These are phyloP conservation scores for Rubroboletus pulcherrimus DNA, from an alignment of 768 basidiomycete species.

Conservation along the genomic window DNA sequence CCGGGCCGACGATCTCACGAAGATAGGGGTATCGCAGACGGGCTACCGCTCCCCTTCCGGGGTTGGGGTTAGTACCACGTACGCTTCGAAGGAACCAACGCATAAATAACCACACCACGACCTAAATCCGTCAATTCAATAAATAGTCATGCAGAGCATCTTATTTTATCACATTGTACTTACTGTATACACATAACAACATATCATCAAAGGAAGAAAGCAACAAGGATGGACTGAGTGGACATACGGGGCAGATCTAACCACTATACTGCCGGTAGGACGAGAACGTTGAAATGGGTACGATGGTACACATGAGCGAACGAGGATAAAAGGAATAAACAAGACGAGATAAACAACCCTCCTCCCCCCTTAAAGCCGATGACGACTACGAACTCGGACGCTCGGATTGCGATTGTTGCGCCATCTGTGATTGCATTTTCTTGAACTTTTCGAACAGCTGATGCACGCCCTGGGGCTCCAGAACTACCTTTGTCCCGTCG, in stretches of 20 bases:
- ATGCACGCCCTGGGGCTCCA: conserved; percentile 49
- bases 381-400: conserved; percentile 12
- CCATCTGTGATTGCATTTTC: conserved; percentile 18
- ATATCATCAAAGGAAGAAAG: no score
- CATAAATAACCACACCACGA: no score
- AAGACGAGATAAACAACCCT: conserved; percentile 5
- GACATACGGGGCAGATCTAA: background rate
- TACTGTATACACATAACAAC: background rate
- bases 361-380: no score
- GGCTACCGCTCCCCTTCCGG: no score
- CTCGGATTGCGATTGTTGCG: conserved; percentile 9
- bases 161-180: background rate
- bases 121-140: no score
- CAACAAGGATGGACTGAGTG: background rate
- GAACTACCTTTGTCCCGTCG: conserved; percentile 79
- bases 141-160: background rate
- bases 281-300: background rate
- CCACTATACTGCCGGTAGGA: background rate
- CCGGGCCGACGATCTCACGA: no score
- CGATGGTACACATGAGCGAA: conserved; percentile 17
- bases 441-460: conserved; percentile 42
- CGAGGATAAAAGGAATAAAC: conserved; percentile 19
- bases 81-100: no score
- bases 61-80: no score
- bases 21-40: no score